Conservation (phyloP, 1,284 basidiomycete species). For the Rhodotorula sp. region DNA sequence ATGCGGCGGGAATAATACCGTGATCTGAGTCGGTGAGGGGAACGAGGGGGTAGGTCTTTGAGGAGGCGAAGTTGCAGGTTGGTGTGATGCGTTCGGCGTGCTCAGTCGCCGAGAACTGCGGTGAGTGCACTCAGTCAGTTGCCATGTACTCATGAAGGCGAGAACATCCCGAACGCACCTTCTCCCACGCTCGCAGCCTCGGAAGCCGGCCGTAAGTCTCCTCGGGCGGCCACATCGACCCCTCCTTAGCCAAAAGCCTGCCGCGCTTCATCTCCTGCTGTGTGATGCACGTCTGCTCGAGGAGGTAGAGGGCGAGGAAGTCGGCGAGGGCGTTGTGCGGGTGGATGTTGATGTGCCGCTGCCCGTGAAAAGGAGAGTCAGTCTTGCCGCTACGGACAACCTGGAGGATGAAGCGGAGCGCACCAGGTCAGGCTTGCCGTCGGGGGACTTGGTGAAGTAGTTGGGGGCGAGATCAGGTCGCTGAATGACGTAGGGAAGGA, state of each 20-base stretch:
- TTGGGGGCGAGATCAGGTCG: constrained; percentile 2
- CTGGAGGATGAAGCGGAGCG: not conserved
- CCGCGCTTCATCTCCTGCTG: not conserved
- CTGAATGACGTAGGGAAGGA: constrained; percentile 14
- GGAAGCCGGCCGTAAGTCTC: constrained; percentile 15
- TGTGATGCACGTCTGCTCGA: constrained; percentile 21
- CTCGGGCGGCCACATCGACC: constrained; percentile 10
- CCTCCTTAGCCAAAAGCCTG: not conserved
- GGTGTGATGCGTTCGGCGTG: not conserved
- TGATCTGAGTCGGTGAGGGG: not conserved
- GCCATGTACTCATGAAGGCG: not conserved
- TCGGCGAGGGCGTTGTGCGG: constrained; percentile 19
- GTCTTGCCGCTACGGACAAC: not conserved
- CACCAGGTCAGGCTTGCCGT: constrained; percentile 8
- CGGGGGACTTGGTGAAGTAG: constrained; percentile 11
- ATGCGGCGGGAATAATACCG: not conserved
- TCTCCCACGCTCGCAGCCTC: constrained; percentile 1
- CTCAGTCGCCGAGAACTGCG: not conserved
- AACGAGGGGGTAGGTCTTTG: constrained; percentile 1
- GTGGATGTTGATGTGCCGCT: constrained; percentile 15
- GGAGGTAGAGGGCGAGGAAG: constrained; percentile 25
- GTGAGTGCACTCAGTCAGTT: not conserved
- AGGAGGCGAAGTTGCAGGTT: constrained; percentile 3
- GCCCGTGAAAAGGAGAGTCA: not conserved
- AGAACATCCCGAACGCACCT: not conserved